phyloP scores from a whole-genome alignment of 371 early-diverging fungal genomes.

The Mortierella sp. region DNA sequence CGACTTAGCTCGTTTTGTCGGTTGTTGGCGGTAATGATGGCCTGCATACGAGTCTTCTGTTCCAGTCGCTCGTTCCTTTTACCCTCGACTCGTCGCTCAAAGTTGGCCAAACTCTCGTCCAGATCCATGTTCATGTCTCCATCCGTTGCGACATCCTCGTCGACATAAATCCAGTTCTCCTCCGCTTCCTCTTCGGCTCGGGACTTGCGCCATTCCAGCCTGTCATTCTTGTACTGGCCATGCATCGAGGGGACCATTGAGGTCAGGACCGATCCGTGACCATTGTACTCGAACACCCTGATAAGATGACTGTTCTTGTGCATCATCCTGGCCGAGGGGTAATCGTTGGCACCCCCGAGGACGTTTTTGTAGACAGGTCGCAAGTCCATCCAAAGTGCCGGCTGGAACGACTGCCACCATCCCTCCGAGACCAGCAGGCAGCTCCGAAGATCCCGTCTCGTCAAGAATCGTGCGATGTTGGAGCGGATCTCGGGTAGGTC shows the following conservation, averaged over 20 bases:
- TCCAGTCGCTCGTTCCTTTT: conserved; percentile 10
- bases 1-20: conserved; percentile 31
- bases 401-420: conserved; percentile 44
- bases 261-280: conserved; percentile 30
- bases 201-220: conserved; percentile 16
- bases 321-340: conserved; percentile 26
- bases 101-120: conserved; percentile 31
- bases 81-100: conserved; percentile 28
- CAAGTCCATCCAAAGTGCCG: conserved; percentile 30
- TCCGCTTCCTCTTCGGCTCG: conserved; percentile 17
- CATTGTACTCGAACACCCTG: conserved; percentile 47
- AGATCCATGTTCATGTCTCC: neutral
- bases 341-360: conserved; percentile 26
- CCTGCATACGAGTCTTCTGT: neutral
- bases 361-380: conserved; percentile 44
- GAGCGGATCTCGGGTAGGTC: conserved; percentile 42
- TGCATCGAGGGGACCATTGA: conserved; percentile 29
- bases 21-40: conserved; percentile 17
- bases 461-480: conserved; percentile 32
- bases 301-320: conserved; percentile 38
- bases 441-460: conserved; percentile 24
- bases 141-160: conserved; percentile 26
- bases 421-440: conserved; percentile 32
- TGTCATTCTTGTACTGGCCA: conserved; percentile 14
- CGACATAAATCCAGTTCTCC: conserved; percentile 28